Evolutionary conservation across 352 stramenopile species (phyloP), one percentile per base, ranked within the genome.

Genomic region (Phytophthora cryptogea): DNA sequence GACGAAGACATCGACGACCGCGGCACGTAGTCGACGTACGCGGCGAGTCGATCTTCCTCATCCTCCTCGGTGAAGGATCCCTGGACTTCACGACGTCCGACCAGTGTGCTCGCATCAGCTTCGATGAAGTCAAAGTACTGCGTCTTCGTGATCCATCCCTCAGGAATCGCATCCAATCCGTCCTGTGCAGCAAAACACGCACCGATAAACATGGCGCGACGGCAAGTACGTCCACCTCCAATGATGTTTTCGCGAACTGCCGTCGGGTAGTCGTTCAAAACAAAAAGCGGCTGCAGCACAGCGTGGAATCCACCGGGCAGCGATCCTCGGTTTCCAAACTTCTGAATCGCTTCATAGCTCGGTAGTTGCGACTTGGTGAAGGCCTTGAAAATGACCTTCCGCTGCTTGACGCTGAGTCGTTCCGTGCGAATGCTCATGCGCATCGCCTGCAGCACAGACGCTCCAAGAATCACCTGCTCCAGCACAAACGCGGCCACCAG

Each of bases 61-160:
- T 89, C 76, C 28, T 87, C 77, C 8, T 80, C 73, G 0, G 78
- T 79, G 26, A 83, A 79, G 10, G 73, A 81, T 14, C 71, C 70
- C 59, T 89, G 80, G 17, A 88, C 66, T 43, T 92, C 83, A 33
- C 83, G 80, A 13, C 82, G 79, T 14, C 72, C 69, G 3, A 92
- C 75, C 31, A 92, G 59, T 54, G 80, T 72, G 52, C 80, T 80
- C n/a, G 81, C 69, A 43, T 92, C 83, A 8, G 80, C 76, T 51
- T 92, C 80, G n/a, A 92, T 81, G 49, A 86, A 84, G 56, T 92
- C 80, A 42, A 85, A 92, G 64, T 89, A 90, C 47, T 86, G 83
- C 8, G 83, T 92, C 68, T 92, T 92, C 55, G 80, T 73, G 59
- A 90, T 75, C 83, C 83, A 92, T 10, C 76, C 74, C 26, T 88